Base-by-base conservation (phyloP, 2,329 filamentous ascomycete species). In the Fusarium globosum region DNA sequence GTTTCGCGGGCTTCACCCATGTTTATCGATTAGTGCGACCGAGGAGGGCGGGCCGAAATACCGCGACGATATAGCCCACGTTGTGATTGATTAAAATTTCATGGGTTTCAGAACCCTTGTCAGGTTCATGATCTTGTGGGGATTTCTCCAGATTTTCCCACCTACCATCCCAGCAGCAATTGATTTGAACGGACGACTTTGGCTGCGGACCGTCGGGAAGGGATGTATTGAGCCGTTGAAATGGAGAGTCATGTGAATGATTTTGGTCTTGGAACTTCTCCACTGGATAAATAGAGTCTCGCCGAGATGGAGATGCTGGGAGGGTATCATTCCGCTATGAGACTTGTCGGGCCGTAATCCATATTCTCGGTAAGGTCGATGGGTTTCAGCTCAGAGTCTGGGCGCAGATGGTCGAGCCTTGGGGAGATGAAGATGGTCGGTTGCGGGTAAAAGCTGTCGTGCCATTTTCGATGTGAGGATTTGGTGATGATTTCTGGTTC, bases 101-200 rank as follows among this genome's bases (percentile, higher is more conserved):
- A 21, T 30, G 4, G 12, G 66, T 68, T 68, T 68, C 65, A 68
- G 33, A 20, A 63, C 38, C 66, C 65, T 30, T 68, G 65, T 35
- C 43, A 15, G 33, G 33, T 33, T 33, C 33, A 33, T 33, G 33
- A 20, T 26, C 43, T 18, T 52, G 45, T 39, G 20, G 35, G 9
- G 28, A 35, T 66, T 36, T 60, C 49, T 67, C 64, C 64, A 66
- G 46, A 51, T 49, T 68, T 68, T 68, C 38, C 65, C 65, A 68
- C 65, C 65, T 68, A 68, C 65, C 65, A 68, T 49, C 20, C 20
- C 20, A n/a, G 21, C 23, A 45, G 36, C 12, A 7, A 30, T n/a
- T 28, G 33, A 36, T 28, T 48, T 13, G 2, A 55, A 55, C 20
- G 23, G 42, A 30, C 35, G 38, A 60, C n/a, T 36, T 21, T 36